phyloP scores from a whole-genome alignment of 1,284 basidiomycete genomes.

The Malassezia caprae region DNA sequence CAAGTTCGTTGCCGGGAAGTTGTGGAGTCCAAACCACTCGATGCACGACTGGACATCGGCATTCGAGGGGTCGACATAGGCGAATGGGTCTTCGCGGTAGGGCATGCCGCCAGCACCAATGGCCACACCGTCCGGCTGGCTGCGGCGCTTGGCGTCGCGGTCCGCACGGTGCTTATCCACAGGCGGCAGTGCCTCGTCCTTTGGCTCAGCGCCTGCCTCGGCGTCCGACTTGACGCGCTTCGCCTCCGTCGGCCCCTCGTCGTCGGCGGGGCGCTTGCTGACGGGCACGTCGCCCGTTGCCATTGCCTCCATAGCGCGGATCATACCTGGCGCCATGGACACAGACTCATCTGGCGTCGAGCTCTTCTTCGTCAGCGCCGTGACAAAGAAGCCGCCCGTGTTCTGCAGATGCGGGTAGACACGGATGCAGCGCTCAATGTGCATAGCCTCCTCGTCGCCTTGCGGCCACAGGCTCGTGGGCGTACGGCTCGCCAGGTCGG shows the following conservation, averaged over 20 bases:
- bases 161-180: constrained; percentile 35
- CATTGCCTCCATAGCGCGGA: constrained; percentile 36
- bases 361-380: constrained; percentile 61
- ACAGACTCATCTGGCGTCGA: constrained; percentile 23
- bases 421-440: constrained; percentile 38
- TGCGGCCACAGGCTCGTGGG: constrained; percentile 41
- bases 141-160: constrained; percentile 21
- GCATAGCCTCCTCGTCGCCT: constrained; percentile 38
- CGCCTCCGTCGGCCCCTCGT: constrained; percentile 17
- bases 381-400: constrained; percentile 94
- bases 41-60: constrained; percentile 51
- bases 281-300: constrained; percentile 17
- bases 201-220: background rate
- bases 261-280: constrained; percentile 21
- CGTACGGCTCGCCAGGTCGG: constrained; percentile 30
- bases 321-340: constrained; percentile 42
- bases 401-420: constrained; percentile 86
- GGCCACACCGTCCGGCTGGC: constrained; percentile 21
- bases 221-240: constrained; percentile 28
- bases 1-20: constrained; percentile 68
- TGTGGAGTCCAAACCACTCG: constrained; percentile 62
- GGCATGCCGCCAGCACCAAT: constrained; percentile 36
- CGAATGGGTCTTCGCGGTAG: constrained; percentile 42
- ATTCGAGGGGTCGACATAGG: constrained; percentile 29
- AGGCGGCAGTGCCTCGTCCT: background rate